Conservation (phyloP, 1,284 basidiomycete genomes). For the Malassezia restricta region DNA sequence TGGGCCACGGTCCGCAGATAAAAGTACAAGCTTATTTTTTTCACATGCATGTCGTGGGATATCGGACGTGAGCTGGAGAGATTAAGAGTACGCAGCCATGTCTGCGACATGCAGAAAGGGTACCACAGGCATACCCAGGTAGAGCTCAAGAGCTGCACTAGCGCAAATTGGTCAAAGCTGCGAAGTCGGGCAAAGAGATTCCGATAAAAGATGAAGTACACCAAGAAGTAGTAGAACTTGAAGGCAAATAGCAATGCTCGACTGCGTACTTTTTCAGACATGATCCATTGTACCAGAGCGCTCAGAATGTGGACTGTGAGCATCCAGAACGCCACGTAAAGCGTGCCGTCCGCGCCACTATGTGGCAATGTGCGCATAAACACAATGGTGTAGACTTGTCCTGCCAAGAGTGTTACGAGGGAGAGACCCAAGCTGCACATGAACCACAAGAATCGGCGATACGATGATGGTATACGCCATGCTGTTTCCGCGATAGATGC, state of each 20-base stretch:
- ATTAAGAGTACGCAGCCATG: conserved; percentile 48
- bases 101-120: conserved; percentile 51
- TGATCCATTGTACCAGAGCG: conserved; percentile 50
- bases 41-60: conserved; percentile 51
- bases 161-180: conserved; percentile 48
- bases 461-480: conserved; percentile 51
- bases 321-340: conserved; percentile 53
- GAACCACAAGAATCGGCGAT: conserved; percentile 54
- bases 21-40: conserved; percentile 49
- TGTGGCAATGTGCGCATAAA: conserved; percentile 53
- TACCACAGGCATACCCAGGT: conserved; percentile 51
- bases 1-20: conserved; percentile 54
- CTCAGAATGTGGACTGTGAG: conserved; percentile 51
- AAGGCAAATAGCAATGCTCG: conserved; percentile 52
- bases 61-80: conserved; percentile 49
- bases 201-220: conserved; percentile 48
- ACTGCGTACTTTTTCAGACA: conserved; percentile 51
- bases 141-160: conserved; percentile 52
- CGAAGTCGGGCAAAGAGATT: conserved; percentile 47
- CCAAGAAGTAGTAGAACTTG: conserved; percentile 47
- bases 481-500: conserved; percentile 48
- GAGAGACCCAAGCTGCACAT: conserved; percentile 51
- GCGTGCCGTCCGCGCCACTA: conserved; percentile 51
- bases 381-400: conserved; percentile 53
- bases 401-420: conserved; percentile 52